Evolutionary conservation across 805 yeast species (phyloP), one percentile per base, ranked within the genome.

Genomic region (Brettanomyces naardenensis): DNA sequence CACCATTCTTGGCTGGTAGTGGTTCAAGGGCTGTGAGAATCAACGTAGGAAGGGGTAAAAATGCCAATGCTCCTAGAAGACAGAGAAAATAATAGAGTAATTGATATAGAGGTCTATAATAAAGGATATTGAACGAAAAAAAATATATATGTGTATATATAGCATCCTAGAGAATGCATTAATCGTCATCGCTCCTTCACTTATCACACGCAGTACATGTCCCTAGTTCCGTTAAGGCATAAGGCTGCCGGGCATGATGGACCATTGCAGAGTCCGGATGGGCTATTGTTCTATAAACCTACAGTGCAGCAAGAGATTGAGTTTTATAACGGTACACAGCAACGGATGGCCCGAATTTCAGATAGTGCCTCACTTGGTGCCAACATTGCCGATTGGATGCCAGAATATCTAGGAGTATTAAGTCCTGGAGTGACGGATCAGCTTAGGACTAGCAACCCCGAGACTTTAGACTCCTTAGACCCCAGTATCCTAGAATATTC

Each of bases 211-310:
- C 26, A 23, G 26, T 23, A 23, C n/a, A 54, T 52, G 57, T 33
- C 52, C 7, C 42, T 53, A 26, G 40, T 58, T 59, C 56, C 67
- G 54, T 39, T 65, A 52, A 46, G 63, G 50, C 85, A 83, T 52
- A 82, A 78, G 59, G 97, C 92, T 3, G 97, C 97, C 0, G 98
- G 98, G 5, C 98, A 90, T 52, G 84, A 69, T 5, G 97, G 95
- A 0, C 73, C 82, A 3, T 48, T 86, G 38, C 71, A 74, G 9
- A 77, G 77, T 44, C 69, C 57, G 5, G 73, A 72, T 29, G 95
- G 88, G 0, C 59, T 74, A 6, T 61, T 90, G 13, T 81, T 89
- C 46, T 73, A 85, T 39, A 90, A 92, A 57, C 78, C 80, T 0
- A 66, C 89, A 0, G 54, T 62, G 0, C 58, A 58, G 19, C 76